These are phyloP conservation scores for Nicotiana tabacum DNA, from an alignment of 257 asterid genomes.

Conservation along the genomic window DNA sequence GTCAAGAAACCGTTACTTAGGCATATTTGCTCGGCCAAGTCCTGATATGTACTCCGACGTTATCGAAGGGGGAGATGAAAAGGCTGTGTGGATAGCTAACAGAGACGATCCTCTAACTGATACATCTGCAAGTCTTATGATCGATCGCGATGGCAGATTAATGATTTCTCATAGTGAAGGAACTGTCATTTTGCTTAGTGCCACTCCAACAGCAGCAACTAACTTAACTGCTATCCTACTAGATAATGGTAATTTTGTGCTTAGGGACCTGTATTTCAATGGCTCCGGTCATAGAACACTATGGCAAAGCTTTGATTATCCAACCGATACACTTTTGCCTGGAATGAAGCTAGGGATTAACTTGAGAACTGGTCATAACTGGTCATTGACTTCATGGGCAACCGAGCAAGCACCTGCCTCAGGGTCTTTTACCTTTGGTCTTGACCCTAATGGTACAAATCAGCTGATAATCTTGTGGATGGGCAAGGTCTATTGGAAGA, in stretches of 20 bases:
- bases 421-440: slow-evolving; percentile 22
- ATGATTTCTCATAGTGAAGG: slow-evolving; percentile 14
- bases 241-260: slow-evolving; percentile 22
- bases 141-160: slow-evolving; percentile 17
- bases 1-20: slow-evolving; percentile 17
- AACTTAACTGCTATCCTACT: slow-evolving; percentile 20
- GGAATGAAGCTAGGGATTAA: slow-evolving; percentile 32
- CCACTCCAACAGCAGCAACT: background rate
- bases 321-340: slow-evolving; percentile 23
- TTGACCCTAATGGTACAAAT: slow-evolving; percentile 9
- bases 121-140: slow-evolving; percentile 15
- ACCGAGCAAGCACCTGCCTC: slow-evolving; percentile 17
- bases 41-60: background rate
- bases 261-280: slow-evolving; percentile 6
- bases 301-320: slow-evolving; percentile 33
- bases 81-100: slow-evolving; percentile 31
- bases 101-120: slow-evolving; percentile 19
- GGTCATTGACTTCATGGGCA: slow-evolving; percentile 27
- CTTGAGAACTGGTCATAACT: slow-evolving; percentile 23
- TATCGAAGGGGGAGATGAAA: background rate
- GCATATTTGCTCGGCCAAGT: slow-evolving; percentile 10
- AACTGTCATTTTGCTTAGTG: background rate
- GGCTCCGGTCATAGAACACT: slow-evolving; percentile 12
- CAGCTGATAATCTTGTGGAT: slow-evolving; percentile 22
- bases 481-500: slow-evolving; percentile 8